Conservation (phyloP, 140 eudicot genomes). For the Oenanthe javanica region DNA sequence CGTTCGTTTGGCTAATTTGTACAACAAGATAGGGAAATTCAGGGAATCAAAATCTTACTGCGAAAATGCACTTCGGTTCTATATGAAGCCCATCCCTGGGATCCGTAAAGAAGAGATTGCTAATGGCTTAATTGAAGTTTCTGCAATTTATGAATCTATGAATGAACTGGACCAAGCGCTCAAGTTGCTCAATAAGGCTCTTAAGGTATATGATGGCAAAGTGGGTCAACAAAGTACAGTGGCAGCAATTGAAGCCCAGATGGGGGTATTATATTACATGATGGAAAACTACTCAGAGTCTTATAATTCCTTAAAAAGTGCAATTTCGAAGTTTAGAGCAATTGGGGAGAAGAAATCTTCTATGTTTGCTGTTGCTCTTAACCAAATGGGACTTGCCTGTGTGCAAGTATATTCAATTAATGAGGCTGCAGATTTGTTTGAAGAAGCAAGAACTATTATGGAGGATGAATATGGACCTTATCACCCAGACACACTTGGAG, state of each 20-base stretch:
- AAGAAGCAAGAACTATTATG: slow-evolving; percentile 74
- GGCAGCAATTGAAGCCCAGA: slow-evolving; percentile 93
- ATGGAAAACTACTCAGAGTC: slow-evolving; percentile 58
- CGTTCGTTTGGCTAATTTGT: slow-evolving; percentile 80
- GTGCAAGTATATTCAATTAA: slow-evolving; percentile 57
- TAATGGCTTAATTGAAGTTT: slow-evolving; percentile 67
- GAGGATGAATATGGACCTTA: slow-evolving; percentile 78
- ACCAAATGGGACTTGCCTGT: slow-evolving; percentile 91
- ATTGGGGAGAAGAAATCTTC: slow-evolving; percentile 72
- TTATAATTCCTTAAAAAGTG: slow-evolving; percentile 50
- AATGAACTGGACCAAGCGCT: slow-evolving; percentile 59
- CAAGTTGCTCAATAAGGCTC: slow-evolving; percentile 56
- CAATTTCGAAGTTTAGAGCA: slow-evolving; percentile 48
- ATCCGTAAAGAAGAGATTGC: slow-evolving; percentile 70
- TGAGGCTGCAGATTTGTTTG: slow-evolving; percentile 85
- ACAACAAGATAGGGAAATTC: slow-evolving; percentile 82
- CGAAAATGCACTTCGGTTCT: slow-evolving; percentile 63
- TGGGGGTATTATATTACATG: slow-evolving; percentile 77
- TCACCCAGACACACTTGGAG: slow-evolving; percentile 88
- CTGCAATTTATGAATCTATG: slow-evolving; percentile 91
- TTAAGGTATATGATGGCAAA: slow-evolving; percentile 52
- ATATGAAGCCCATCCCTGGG: slow-evolving; percentile 53
- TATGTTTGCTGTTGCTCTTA: slow-evolving; percentile 69
- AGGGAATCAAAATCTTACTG: slow-evolving; percentile 82
- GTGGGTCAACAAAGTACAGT: slow-evolving; percentile 63